Conservation (phyloP, 257 asterid genomes). For the Cordia subcordata region DNA sequence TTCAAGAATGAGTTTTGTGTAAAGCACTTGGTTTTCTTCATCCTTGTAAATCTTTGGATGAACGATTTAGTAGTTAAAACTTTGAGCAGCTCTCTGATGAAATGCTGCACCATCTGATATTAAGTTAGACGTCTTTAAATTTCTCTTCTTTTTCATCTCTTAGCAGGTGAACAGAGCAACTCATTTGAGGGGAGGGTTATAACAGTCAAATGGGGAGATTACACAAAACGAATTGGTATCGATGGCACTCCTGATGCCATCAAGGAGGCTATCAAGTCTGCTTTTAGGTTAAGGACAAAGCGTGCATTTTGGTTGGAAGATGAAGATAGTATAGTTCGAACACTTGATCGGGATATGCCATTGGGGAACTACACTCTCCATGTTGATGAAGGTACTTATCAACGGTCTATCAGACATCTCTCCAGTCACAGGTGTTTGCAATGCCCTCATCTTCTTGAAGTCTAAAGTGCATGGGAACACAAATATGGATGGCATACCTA, state of each 20-base stretch:
- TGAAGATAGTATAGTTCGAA: conserved; percentile 58
- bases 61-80: no score
- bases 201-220: conserved; percentile 60
- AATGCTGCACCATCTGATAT: background rate
- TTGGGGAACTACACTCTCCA: conserved; percentile 76
- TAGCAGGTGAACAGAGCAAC: conserved; percentile 57
- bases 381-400: conserved; percentile 63
- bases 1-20: no score
- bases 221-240: conserved; percentile 60
- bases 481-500: no score
- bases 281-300: conserved; percentile 67
- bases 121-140: background rate
- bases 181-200: conserved; percentile 69
- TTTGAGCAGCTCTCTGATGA: background rate
- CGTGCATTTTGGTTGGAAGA: conserved; percentile 90
- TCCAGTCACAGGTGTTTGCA: no score
- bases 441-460: no score
- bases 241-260: conserved; percentile 64
- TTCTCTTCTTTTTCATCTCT: background rate
- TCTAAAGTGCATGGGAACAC: no score
- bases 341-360: conserved; percentile 81
- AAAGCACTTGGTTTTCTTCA: background rate
- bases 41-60: background rate
- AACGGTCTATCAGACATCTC: no score
- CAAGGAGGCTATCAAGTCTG: conserved; percentile 67